phyloP scores from a whole-genome alignment of 2,329 filamentous ascomycete species.

The Arthrobotrys conoides region DNA sequence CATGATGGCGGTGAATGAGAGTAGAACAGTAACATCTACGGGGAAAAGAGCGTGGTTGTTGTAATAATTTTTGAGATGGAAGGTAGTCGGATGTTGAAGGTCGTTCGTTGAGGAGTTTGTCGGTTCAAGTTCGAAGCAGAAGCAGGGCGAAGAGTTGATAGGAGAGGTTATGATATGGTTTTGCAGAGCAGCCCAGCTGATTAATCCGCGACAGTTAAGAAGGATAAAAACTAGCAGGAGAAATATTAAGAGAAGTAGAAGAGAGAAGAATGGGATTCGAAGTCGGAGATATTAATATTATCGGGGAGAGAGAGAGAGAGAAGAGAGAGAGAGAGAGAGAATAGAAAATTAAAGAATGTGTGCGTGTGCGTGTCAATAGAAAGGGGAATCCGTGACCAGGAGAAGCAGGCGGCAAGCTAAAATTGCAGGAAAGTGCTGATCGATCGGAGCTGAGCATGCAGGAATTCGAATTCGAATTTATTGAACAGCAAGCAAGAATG shows the following conservation, averaged over 20 bases:
- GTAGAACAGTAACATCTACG: slow-evolving; percentile 49
- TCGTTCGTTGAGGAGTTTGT: no score
- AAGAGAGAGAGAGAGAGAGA: background rate
- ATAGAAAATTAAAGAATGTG: no score
- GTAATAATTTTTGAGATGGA: background rate
- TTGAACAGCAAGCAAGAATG: no score
- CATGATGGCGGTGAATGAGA: slow-evolving; percentile 33
- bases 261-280: background rate
- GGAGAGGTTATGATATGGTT: slow-evolving; percentile 2
- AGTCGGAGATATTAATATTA: slow-evolving; percentile 7
- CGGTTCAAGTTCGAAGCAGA: no score
- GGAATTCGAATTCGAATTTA: background rate
- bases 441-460: slow-evolving; percentile 8
- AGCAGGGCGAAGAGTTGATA: background rate
- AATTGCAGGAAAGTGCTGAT: slow-evolving; percentile 13
- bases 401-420: slow-evolving; percentile 18
- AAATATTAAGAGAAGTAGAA: no score
- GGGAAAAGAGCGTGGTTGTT: background rate
- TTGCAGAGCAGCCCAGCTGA: slow-evolving; percentile 20
- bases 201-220: background rate
- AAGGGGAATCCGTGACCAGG: background rate
- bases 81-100: no score
- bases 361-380: background rate
- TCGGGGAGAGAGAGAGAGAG: background rate
- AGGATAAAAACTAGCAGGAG: background rate